Evolutionary conservation across 2,329 filamentous ascomycete genomes (phyloP), one percentile per base, ranked within the genome.

Genomic region (Fusarium virguliforme): DNA sequence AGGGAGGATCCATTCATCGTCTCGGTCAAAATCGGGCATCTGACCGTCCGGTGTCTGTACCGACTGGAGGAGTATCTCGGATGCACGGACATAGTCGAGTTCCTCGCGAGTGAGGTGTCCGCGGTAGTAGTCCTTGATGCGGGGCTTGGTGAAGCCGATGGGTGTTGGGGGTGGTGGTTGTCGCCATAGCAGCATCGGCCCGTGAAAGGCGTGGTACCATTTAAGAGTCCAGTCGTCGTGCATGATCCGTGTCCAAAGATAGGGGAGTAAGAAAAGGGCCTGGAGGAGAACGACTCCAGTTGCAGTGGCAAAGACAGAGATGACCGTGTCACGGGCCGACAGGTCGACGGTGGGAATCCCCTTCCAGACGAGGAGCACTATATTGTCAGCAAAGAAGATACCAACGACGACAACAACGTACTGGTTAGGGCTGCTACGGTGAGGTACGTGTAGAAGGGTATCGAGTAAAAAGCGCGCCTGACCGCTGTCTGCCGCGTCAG

Each of bases 361-460:
- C 55, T 82, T 82, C 81, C 80, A 83, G 1, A 87, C 85, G 50
- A 91, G 85, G 55, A 90, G 87, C 69, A 91, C 79, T 81, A 32
- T 4, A 0, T 22, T 3, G 12, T 62, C 7, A 41, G 26, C 13
- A 6, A 4, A 22, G 10, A 18, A 28, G 4, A 32, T 4, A 22
- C 24, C 8, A 9, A 15, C 4, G 1, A 4, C 7, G 4, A 3
- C 0, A 28, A 5, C 26, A 13, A 75, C 79, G 51, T 70, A 81
- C 79, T 82, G 0, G 80, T 76, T 9, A 83, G 62, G 1, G 79
- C 71, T 3, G 72, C 80, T 18, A 81, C 74, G 0, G 81, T 83
- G 26, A 82, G 53, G 24, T 82, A 83, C 7, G 78, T 81, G 38
- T 81, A 83, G 24, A 83, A 72, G 0, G 81, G 81, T 0, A 83